These are phyloP conservation scores for Prunus mira DNA, from an alignment of 306 rosid genomes.

Conservation along the genomic window DNA sequence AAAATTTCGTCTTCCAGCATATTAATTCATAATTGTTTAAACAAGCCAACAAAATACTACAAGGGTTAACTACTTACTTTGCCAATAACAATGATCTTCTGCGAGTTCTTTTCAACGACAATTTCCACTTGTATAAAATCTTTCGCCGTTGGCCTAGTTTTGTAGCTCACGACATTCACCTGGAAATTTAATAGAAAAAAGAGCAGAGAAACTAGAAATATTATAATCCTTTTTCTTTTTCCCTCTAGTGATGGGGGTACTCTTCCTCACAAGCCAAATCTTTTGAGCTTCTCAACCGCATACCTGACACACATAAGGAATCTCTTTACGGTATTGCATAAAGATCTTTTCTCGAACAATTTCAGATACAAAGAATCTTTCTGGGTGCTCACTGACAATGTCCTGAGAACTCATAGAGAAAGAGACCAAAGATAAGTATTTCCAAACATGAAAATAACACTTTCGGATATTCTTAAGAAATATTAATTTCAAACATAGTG, in stretches of 20 bases:
- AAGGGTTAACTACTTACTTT: constrained; percentile 46
- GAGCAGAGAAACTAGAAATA: not conserved
- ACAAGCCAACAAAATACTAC: not conserved
- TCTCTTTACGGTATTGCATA: constrained; percentile 87
- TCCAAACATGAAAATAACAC: constrained; percentile 9
- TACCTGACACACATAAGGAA: constrained; percentile 97
- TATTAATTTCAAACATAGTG: not conserved
- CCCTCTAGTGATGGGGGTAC: not conserved
- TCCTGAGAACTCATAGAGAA: constrained; percentile 56
- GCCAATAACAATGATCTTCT: constrained; percentile 83
- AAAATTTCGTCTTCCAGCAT: not conserved
- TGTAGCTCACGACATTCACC: constrained; percentile 92
- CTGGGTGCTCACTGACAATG: constrained; percentile 94
- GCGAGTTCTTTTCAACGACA: constrained; percentile 79
- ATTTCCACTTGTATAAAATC: constrained; percentile 90
- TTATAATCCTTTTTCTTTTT: not conserved
- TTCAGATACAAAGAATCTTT: constrained; percentile 88
- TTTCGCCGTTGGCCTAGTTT: constrained; percentile 80
- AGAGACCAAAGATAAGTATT: constrained; percentile 16
- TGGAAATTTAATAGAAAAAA: constrained; percentile 26
- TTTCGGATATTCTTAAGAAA: not conserved
- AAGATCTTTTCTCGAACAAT: constrained; percentile 94
- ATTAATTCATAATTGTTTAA: not conserved
- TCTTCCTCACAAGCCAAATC: not conserved
- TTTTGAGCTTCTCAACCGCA: constrained; percentile 2